phyloP scores from a whole-genome alignment of 805 yeast species.

The Ogataea corticis region DNA sequence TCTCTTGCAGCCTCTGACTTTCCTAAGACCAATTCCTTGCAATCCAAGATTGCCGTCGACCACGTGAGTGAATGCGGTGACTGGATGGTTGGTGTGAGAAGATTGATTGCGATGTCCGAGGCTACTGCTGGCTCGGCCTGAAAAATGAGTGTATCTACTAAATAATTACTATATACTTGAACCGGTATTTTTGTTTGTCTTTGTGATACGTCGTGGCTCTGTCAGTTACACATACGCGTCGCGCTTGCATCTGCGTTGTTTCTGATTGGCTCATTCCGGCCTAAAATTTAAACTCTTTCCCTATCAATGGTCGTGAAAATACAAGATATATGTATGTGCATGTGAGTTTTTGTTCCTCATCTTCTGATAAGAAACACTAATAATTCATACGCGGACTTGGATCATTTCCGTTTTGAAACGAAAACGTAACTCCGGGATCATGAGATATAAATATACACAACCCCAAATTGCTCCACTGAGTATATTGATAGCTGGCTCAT shows the following conservation, averaged over 20 bases:
- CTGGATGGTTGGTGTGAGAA: constrained; percentile 91
- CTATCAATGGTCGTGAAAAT: neutral
- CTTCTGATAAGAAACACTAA: neutral
- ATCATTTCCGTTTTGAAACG: neutral
- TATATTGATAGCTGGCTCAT: too few species aligned
- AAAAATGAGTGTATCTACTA: neutral
- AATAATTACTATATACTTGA: neutral
- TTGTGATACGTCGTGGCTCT: neutral
- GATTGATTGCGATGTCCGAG: constrained; percentile 76
- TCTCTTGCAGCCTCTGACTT: constrained; percentile 57
- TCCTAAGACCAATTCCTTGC: constrained; percentile 55
- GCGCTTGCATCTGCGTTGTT: too few species aligned
- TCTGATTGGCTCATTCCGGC: too few species aligned
- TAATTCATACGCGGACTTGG: neutral
- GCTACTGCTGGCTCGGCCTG: constrained; percentile 24
- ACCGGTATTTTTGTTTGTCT: neutral
- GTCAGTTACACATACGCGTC: too few species aligned
- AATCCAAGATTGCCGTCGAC: constrained; percentile 60
- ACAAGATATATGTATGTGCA: neutral
- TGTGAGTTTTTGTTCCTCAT: neutral
- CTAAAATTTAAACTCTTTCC: neutral
- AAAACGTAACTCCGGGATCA: neutral
- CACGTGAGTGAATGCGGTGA: constrained; percentile 76
- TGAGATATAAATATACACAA: neutral
- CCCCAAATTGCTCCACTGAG: neutral